These are phyloP conservation scores for Diplocarpon mali DNA, from an alignment of 2,329 filamentous ascomycete species.

Conservation along the genomic window DNA sequence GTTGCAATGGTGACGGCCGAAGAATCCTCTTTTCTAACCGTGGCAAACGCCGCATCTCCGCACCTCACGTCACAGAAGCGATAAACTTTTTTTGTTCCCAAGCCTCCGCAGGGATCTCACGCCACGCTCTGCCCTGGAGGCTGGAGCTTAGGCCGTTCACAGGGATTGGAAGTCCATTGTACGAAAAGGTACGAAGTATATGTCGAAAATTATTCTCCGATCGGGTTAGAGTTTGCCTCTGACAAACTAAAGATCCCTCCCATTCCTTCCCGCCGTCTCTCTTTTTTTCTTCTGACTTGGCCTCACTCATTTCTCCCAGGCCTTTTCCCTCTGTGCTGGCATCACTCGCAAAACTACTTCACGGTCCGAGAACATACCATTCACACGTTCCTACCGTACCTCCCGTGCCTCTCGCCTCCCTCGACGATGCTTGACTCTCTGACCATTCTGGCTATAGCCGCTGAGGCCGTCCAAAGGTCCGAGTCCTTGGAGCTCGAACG, in stretches of 20 bases:
- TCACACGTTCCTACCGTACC: neutral
- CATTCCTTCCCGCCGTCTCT: neutral
- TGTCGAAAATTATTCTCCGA: neutral
- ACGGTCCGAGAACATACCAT: neutral
- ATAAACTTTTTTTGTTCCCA: too few species aligned
- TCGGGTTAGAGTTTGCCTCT: slow-evolving; percentile 2
- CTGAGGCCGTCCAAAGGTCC: slow-evolving; percentile 21
- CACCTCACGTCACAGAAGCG: too few species aligned
- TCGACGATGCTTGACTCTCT: slow-evolving; percentile 17
- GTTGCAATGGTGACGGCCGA: too few species aligned
- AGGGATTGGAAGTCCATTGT: too few species aligned
- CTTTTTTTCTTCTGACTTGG: too few species aligned
- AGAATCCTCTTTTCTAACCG: too few species aligned
- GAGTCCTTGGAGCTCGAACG: slow-evolving; percentile 13
- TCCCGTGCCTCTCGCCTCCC: neutral
- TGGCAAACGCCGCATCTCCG: too few species aligned
- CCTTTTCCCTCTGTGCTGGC: too few species aligned
- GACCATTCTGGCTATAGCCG: slow-evolving; percentile 21
- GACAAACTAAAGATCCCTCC: neutral
- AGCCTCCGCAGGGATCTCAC: too few species aligned
- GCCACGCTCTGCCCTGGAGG: too few species aligned
- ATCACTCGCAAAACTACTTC: neutral
- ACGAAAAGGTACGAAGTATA: too few species aligned
- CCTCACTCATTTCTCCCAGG: too few species aligned
- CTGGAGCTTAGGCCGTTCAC: neutral